Conservation (phyloP, 1,139 yeast species). For the Geotrichum carabidarum region DNA sequence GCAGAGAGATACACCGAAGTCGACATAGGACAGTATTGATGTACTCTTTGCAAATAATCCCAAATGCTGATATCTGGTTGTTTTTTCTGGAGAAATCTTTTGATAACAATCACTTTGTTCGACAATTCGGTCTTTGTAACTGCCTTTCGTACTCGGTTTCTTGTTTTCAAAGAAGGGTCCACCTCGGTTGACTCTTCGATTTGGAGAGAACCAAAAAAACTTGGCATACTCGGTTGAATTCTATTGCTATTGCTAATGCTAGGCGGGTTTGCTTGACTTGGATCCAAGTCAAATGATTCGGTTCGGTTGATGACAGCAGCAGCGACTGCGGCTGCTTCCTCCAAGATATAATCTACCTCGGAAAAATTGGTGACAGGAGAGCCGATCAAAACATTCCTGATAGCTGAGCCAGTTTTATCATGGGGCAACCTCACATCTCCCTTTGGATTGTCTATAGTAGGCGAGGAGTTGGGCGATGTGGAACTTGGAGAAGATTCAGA, state of each 20-base stretch:
- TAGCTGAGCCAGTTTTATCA: no score
- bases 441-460: no score
- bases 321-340: constrained; percentile 5
- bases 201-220: no score
- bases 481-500: no score
- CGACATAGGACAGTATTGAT: constrained; percentile 43
- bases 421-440: no score
- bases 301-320: constrained; percentile 1
- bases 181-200: no score
- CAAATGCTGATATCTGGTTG: constrained; percentile 27
- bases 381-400: no score
- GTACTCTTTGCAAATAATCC: constrained; percentile 40
- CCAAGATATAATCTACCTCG: not conserved
- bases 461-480: no score
- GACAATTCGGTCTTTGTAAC: not conserved
- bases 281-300: not conserved
- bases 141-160: constrained; percentile 3
- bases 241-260: no score
- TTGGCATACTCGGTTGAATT: no score
- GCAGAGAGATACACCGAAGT: constrained; percentile 43
- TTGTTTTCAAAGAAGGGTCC: not conserved
- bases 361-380: not conserved
- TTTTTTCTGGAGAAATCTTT: constrained; percentile 3
- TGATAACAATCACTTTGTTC: not conserved
- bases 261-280: no score